A percentile compares a stretch with the other conserved stretches of the same genome.
Evolutionary conservation across 192 early-diverging fungal genomes (phyloP).

Genomic region (Backusella liffmaniae): DNA sequence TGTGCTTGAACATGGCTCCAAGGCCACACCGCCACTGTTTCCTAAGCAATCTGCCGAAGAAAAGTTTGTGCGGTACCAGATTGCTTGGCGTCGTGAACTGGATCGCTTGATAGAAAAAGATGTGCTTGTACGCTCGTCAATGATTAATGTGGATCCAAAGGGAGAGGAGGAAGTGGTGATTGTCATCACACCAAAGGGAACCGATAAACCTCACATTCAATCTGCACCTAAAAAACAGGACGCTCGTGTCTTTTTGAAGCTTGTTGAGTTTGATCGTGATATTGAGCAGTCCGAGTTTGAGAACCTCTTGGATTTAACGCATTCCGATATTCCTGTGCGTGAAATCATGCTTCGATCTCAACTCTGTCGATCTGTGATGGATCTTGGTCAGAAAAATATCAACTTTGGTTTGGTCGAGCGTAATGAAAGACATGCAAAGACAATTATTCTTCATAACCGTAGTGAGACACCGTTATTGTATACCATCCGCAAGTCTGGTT

Average conservation of each 20-base stretch:
- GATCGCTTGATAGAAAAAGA: slow-evolving; percentile 68
- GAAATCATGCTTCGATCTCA: slow-evolving; percentile 88
- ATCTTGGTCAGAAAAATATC: slow-evolving; percentile 94
- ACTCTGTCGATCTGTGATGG: slow-evolving; percentile 83
- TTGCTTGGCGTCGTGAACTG: slow-evolving; percentile 72
- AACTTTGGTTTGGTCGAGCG: slow-evolving; percentile 93
- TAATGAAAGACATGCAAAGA: slow-evolving; percentile 82
- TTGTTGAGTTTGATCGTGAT: slow-evolving; percentile 85
- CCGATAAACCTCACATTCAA: slow-evolving; percentile 60
- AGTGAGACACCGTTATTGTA: slow-evolving; percentile 90
- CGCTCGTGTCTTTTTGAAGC: slow-evolving; percentile 77
- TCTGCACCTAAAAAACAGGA: slow-evolving; percentile 77
- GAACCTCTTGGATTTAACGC: slow-evolving; percentile 55
- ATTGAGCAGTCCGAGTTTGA: slow-evolving; percentile 84
- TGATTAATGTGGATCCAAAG: slow-evolving; percentile 65
- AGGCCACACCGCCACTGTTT: slow-evolving; percentile 60
- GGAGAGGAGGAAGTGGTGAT: slow-evolving; percentile 69
- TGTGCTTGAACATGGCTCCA: slow-evolving; percentile 62
- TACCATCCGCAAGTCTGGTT: slow-evolving; percentile 91
- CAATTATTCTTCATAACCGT: slow-evolving; percentile 87
- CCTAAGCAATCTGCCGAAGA: slow-evolving; percentile 70
- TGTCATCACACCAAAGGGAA: slow-evolving; percentile 65
- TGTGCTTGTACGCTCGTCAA: slow-evolving; percentile 58
- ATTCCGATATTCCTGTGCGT: slow-evolving; percentile 74
- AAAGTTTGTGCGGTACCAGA: slow-evolving; percentile 64